Evolutionary conservation across 2,329 filamentous ascomycete genomes (phyloP), one percentile per base, ranked within the genome.

Genomic region (Aaosphaeria pasadenensis): DNA sequence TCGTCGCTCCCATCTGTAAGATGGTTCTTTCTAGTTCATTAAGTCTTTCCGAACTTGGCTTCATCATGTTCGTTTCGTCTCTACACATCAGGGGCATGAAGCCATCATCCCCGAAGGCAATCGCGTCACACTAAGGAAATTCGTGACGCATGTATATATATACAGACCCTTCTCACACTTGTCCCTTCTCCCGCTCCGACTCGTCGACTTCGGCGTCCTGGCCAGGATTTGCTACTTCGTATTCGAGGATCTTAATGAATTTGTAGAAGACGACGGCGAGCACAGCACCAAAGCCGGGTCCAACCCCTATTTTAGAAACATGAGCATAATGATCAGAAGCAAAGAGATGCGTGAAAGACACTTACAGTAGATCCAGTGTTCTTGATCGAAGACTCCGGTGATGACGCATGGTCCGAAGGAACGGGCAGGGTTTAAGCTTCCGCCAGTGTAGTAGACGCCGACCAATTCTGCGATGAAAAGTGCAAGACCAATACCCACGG

Each of bases 401-500:
- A 72, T 59, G 30, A 74, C 71, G 36, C 75, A 74, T 9, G 74
- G 73, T 5, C 73, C 74, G 56, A 77, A 74, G 13, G 67, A 71
- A 43, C 74, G 71, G 11, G 74, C 74, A 6, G 74, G 74, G 46
- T 77, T 77, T 29, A 76, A 64, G 3, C 68, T 71, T 33, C 73
- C 73, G 38, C 73, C 73, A 3, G 73, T 76, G 57, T 73, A 76
- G 61, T 69, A 75, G 24, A 76, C 73, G 69, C 77, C 77, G 13
- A 74, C 70, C 36, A 82, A 57, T 49, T 82, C 75, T 0, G 72
- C 72, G 46, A 89, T 78, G 68, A 90, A 89, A 52, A 90, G 78
- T 0, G 85, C 77, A 6, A 89, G 71, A 1, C 87, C 88, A 58
- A 91, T 88, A 9, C 84, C 86, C 4, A 90, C 72, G 0, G 87